Evolutionary conservation across 1,284 basidiomycete genomes (phyloP), one percentile per base, ranked within the genome.

Genomic region (Mycena sp.): DNA sequence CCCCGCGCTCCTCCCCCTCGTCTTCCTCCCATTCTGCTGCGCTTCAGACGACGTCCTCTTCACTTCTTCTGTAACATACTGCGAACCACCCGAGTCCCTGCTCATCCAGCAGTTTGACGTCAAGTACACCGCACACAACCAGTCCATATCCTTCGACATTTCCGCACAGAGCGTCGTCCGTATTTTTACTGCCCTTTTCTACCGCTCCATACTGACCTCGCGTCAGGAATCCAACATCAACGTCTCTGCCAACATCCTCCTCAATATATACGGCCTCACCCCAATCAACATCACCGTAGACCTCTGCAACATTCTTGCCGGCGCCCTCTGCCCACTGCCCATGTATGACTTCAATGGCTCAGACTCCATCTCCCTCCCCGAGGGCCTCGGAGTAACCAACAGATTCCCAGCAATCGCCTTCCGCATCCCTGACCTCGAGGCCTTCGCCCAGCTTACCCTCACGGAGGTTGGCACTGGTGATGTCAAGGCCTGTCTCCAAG

Each of bases 361-460:
- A 12, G 93, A 94, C 68, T 86, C 90, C 5, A 83, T 96, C 63
- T 82, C 87, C 2, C 82, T 98, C 1, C 93, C 94, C 0, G 73
- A 82, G 29, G 82, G n/a, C 7, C 71, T 92, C 51, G 82, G 83
- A 52, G 76, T 91, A 55, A 74, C 81, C 19, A 76, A 79, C 41
- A 77, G 83, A 58, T 83, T 99, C 16, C 96, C 96, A 0, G 74
- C 75, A 16, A 92, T 98, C 63, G 95, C 92, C 0, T 99, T 91
- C 76, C 83, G 82, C 23, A 91, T 99, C 25, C 97, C 97, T 10
- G 92, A 99, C 75, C 83, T 99, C 16, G 95, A 99, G 75, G 95
- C 93, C 1, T 95, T 90, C 68, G 95, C 89, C 0, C 92, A 94
- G 67, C 80, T 99, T 54, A 86, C 89, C 10, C 84, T 99, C 25